These are phyloP conservation scores for Chaetomidium leptoderma DNA, from an alignment of 495 filamentous ascomycete species.

Conservation along the genomic window DNA sequence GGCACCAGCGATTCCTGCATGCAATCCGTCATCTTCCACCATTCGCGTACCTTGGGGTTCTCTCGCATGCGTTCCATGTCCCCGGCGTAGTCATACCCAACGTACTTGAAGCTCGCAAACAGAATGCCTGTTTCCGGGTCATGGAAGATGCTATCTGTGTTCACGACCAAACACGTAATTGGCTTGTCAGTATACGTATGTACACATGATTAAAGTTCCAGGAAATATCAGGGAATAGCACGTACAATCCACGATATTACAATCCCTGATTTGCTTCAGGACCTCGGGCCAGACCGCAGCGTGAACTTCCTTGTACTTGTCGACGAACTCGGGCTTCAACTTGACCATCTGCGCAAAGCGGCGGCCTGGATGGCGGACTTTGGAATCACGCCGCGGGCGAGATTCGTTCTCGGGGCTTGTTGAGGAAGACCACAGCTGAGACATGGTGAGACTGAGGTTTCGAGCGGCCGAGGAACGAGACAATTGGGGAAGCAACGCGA, in stretches of 20 bases:
- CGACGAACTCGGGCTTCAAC: conserved; percentile 59
- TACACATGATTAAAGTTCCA: background rate
- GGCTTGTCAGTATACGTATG: background rate
- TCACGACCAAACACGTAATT: no score
- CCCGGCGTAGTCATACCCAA: conserved; percentile 60
- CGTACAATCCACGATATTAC: conserved; percentile 68
- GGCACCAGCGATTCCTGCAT: conserved; percentile 62
- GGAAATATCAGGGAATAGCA: background rate
- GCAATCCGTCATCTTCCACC: conserved; percentile 74
- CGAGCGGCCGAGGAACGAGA: no score
- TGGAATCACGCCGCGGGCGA: no score
- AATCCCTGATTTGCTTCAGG: conserved; percentile 64
- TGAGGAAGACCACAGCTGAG: no score
- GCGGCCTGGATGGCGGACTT: conserved; percentile 34
- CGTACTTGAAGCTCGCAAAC: conserved; percentile 71
- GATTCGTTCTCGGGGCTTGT: no score
- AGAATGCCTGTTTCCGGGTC: conserved; percentile 57
- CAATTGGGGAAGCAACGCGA: no score
- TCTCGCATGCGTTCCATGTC: conserved; percentile 70
- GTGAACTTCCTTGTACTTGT: conserved; percentile 68
- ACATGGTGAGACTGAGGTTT: no score
- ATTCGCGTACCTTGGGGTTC: conserved; percentile 66
- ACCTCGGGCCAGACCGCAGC: conserved; percentile 71
- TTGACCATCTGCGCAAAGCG: conserved; percentile 66
- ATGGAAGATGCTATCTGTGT: conserved; percentile 67